phyloP scores from a whole-genome alignment of 495 filamentous ascomycete genomes.

The Penicillium cataractarum region DNA sequence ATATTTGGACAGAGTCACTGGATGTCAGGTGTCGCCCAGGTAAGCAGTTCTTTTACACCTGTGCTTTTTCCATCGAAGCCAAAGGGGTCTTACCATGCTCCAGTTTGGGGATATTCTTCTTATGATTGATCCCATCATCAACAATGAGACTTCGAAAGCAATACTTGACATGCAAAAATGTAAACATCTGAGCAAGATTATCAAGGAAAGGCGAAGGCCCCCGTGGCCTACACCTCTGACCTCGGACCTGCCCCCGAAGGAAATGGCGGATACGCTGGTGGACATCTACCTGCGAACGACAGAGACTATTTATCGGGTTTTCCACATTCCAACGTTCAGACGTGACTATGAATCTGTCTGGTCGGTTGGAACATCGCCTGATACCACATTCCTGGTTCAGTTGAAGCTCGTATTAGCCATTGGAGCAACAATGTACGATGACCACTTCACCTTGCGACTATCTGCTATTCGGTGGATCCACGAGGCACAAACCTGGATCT shows the following conservation, averaged over 20 bases:
- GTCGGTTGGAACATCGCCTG: constrained; percentile 22
- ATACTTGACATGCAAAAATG: constrained; percentile 42
- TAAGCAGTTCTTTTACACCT: constrained; percentile 25
- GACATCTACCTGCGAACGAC: constrained; percentile 45
- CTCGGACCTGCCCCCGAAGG: constrained; percentile 46
- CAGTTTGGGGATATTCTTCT: constrained; percentile 47
- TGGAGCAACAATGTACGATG: constrained; percentile 46
- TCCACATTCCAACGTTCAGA: constrained; percentile 62
- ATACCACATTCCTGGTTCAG: constrained; percentile 39
- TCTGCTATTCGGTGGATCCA: constrained; percentile 52
- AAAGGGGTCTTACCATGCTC: constrained; percentile 14
- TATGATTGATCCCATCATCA: constrained; percentile 40
- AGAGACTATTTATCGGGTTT: constrained; percentile 55
- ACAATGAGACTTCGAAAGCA: constrained; percentile 41
- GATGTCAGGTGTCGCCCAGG: constrained; percentile 48
- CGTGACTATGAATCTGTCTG: constrained; percentile 37
- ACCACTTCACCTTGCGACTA: constrained; percentile 36
- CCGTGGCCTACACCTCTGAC: constrained; percentile 43
- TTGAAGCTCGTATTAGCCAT: constrained; percentile 57
- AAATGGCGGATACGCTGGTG: constrained; percentile 43
- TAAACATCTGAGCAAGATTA: constrained; percentile 49
- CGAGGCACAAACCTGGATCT: constrained; percentile 56
- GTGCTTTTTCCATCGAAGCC: background rate
- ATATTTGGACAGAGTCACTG: constrained; percentile 61
- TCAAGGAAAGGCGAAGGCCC: constrained; percentile 46